phyloP scores from a whole-genome alignment of 2,329 filamentous ascomycete species.

The Curvularia verruculosa region DNA sequence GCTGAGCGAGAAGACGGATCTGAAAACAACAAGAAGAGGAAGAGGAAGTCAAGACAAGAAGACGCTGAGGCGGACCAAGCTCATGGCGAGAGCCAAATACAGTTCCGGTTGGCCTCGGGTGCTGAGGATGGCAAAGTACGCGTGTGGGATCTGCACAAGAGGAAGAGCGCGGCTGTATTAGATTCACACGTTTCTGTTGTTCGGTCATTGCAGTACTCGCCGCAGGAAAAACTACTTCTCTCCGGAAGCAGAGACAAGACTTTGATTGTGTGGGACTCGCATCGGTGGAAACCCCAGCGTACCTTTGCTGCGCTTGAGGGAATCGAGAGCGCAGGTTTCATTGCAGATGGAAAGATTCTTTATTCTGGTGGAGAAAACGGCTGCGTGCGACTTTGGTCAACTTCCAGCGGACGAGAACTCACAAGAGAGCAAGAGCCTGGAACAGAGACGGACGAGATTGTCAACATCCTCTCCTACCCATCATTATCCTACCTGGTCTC shows the following conservation, averaged over 20 bases:
- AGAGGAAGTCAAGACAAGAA: constrained; percentile 53
- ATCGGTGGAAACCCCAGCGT: constrained; percentile 80
- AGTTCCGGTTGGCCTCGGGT: constrained; percentile 85
- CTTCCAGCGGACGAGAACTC: constrained; percentile 76
- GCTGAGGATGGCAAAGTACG: constrained; percentile 92
- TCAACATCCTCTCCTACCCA: constrained; percentile 71
- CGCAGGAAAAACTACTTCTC: constrained; percentile 74
- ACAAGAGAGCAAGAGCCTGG: constrained; percentile 72
- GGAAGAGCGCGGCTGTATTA: constrained; percentile 74
- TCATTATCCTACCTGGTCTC: constrained; percentile 75
- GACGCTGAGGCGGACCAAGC: constrained; percentile 50
- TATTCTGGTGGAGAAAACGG: constrained; percentile 88
- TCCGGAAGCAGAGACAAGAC: constrained; percentile 93
- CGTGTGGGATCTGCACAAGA: constrained; percentile 89
- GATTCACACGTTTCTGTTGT: constrained; percentile 96
- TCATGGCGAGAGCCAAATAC: constrained; percentile 56
- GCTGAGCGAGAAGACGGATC: constrained; percentile 54
- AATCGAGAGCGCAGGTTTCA: constrained; percentile 82
- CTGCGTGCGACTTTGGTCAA: constrained; percentile 81
- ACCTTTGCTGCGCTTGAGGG: constrained; percentile 85
- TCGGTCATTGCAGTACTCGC: constrained; percentile 81
- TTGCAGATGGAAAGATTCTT: constrained; percentile 71
- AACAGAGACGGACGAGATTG: constrained; percentile 69
- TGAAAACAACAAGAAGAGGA: constrained; percentile 47
- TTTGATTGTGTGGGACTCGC: constrained; percentile 86